Evolutionary conservation across 129 eudicot genomes (phyloP), one percentile per base, ranked within the genome.

Genomic region (Pittosporum tobira): DNA sequence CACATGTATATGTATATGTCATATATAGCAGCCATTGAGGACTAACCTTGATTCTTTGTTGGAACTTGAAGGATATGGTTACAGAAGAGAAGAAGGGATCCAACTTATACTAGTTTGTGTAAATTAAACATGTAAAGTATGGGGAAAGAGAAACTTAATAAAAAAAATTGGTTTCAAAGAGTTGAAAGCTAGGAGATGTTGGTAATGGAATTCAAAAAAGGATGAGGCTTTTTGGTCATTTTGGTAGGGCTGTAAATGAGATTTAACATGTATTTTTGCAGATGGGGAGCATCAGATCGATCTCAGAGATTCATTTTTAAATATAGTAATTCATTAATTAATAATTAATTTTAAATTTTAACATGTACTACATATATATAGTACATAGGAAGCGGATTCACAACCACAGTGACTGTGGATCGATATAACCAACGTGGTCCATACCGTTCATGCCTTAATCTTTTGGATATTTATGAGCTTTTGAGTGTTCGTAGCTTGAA

Each of bases 191-290:
- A 1, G 42, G 64, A 68, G 71, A 61, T 64, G 66, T 43, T 51
- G n/a, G 49, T 46, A 68, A 60, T 69, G 67, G 63, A 21, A 11
- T 64, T 75, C 2, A 61, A 57, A 67, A 59, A 68, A 79, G 66
- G 76, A 71, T 75, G 63, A 74, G 71, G 75, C 65, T 67, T 75
- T 64, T 44, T 75, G 66, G 77, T 75, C 67, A 72, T 72, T 56
- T 63, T 71, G 75, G 84, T 79, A 81, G 85, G 77, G 64, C 71
- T 61, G 74, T 54, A 53, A n/a, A n/a, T n/a, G n/a, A 57, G 72
- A 72, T 43, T 54, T 54, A n/a, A 38, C 40, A 15, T 29, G 13
- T 42, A 16, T 57, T 71, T 62, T 51, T 71, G 74, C 74, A 57
- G 70, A 67, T 67, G 73, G 67, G 67, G 67, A 60, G 70, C 81